Evolutionary conservation across 1,284 basidiomycete genomes (phyloP), one percentile per base, ranked within the genome.

Genomic region (Macrocybe sp.): DNA sequence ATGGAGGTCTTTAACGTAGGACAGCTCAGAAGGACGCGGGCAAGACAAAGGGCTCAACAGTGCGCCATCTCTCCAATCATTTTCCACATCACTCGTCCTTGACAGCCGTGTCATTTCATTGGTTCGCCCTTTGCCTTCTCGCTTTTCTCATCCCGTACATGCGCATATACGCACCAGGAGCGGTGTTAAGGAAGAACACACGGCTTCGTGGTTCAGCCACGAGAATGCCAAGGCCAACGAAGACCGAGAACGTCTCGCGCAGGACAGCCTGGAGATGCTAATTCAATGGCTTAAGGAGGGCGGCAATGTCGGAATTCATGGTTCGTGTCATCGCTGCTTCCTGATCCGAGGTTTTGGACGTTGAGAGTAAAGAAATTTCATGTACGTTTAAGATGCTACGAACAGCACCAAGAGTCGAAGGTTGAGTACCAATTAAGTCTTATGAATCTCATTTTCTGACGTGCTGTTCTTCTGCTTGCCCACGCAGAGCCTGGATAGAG

Each of bases 261-360:
- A 83, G 55, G 96, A 99, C 63, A 93, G 93, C 65, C 71, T 99
- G 39, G 95, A 99, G 57, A 92, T 91, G 79, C 70, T 99, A 37
- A 97, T 99, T 54, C 75, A 81, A 37, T 99, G 97, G 96, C 71
- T 99, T 47, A 94, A 92, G 68, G 83, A 87, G 37, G 92, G 92
- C 10, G 96, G 97, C 0, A 99, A 99, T 62, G 96, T 99, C 32
- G 97, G 93, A 6, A 98, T 99, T 57, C 96, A 97, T 67, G 96
- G 92, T 92, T 58, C 46, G 76, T 62, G 43, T 33, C 22, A 35
- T 33, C 22, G 14, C 40, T 39, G 7, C 9, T 30, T n/a, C 2
- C 7, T 46, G 46, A 32, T 22, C 22, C 4, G 22, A 4, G 22
- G 22, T 22, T 22, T 22, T 22, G 22, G 22, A 22, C 22, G 22